These are phyloP conservation scores for Sporisorium graminicola DNA, from an alignment of 1,284 basidiomycete genomes.

Conservation along the genomic window DNA sequence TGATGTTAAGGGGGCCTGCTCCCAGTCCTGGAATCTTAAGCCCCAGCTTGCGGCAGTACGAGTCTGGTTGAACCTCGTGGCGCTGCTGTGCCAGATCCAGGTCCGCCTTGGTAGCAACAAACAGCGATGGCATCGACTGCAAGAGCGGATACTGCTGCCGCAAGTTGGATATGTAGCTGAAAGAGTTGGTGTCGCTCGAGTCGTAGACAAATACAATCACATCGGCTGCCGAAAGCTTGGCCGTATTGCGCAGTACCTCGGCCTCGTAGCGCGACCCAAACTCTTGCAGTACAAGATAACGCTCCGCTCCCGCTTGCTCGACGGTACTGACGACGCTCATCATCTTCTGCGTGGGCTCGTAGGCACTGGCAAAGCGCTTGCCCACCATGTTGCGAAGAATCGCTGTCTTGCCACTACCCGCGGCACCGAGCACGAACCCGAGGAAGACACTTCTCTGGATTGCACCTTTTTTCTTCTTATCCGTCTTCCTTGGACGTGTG, in stretches of 20 bases:
- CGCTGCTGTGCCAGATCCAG: slow-evolving; percentile 85
- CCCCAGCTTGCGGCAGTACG: slow-evolving; percentile 75
- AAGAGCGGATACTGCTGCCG: slow-evolving; percentile 88
- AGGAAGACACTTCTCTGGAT: slow-evolving; percentile 66
- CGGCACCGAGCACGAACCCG: slow-evolving; percentile 92
- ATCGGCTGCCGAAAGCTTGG: slow-evolving; percentile 91
- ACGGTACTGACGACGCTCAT: slow-evolving; percentile 94
- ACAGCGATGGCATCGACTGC: slow-evolving; percentile 91
- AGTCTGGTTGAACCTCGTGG: slow-evolving; percentile 98
- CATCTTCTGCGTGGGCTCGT: slow-evolving; percentile 89
- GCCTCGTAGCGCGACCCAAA: slow-evolving; percentile 87
- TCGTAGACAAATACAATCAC: slow-evolving; percentile 96
- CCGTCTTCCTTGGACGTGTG: slow-evolving; percentile 74
- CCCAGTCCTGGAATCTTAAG: slow-evolving; percentile 62
- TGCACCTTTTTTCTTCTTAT: slow-evolving; percentile 78
- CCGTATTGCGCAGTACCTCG: slow-evolving; percentile 87
- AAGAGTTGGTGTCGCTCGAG: slow-evolving; percentile 97
- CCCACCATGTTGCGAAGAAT: slow-evolving; percentile 86
- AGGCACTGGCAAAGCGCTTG: slow-evolving; percentile 75
- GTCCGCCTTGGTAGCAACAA: slow-evolving; percentile 99
- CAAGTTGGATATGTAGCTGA: slow-evolving; percentile 96
- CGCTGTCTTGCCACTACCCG: slow-evolving; percentile 94
- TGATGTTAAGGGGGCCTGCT: slow-evolving; percentile 63
- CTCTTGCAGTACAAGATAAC: slow-evolving; percentile 93
- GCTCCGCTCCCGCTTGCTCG: slow-evolving; percentile 92